Base-by-base conservation (phyloP, 306 rosid genomes). In the Prunus campanulata region DNA sequence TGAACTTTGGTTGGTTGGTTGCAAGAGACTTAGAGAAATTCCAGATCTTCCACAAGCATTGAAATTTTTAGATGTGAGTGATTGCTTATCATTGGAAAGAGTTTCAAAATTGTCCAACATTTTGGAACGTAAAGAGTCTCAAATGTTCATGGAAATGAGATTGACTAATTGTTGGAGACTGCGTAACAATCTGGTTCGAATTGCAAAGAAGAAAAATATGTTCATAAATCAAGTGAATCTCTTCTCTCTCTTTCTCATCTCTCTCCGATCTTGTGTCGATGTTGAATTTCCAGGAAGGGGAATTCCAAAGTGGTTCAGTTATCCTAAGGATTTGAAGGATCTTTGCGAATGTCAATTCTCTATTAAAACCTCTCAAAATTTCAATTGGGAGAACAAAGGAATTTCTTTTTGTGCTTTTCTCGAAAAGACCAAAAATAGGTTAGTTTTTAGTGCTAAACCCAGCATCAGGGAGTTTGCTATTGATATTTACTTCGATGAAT, bases 111-210 rank as follows among this genome's bases (percentile, higher is more conserved):
- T 68, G 35, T 47, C 72, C 14, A 68, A 47, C n/a, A 7, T 67
- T 67, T 46, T 44, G 55, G 22, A 67, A 22, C 54, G 32, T 20
- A 13, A 67, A 46, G 71, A 67, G 8, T 67, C 55, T 3, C 54
- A 67, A 47, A 44, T 68, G 49, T 19, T 42, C n/a, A 0, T 0
- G 0, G 0, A 0, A 2, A 67, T 46, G 12, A 0, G 0, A 1
- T 46, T 67, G 55, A 44, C 71, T 19, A n/a, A 66, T 19, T 67
- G 54, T 15, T 0, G 19, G 35, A 44, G 55, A 22, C 11, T 46
- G 11, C 5, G 30, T 67, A 1, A n/a, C 16, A 22, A 22, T n/a
- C 18, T 67, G 18, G 56, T 14, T 46, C n/a, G 1, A 19, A 5
- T 16, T 19, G 56, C 20, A 16, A 4, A 68, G 57, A 22, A 10